Conservation (phyloP, 805 yeast species). For the Candida saitoana region DNA sequence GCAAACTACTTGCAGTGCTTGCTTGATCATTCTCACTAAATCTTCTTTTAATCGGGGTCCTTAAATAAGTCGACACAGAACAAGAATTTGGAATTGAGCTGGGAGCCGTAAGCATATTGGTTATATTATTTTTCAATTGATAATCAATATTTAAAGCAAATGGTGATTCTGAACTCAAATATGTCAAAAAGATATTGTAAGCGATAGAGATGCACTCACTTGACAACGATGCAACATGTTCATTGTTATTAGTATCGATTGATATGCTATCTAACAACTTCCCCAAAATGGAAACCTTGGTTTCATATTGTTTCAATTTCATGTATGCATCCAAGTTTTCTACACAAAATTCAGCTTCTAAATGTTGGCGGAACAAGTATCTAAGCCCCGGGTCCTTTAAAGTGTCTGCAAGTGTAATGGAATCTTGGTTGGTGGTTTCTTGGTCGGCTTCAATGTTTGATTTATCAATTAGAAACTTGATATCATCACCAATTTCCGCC, state of each 20-base stretch:
- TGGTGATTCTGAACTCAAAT: conserved; percentile 63
- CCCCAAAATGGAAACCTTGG: conserved; percentile 41
- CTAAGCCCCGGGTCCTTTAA: conserved; percentile 74
- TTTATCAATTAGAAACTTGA: conserved; percentile 2
- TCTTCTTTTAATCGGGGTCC: conserved; percentile 9
- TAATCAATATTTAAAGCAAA: conserved; percentile 68
- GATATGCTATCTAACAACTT: conserved; percentile 10
- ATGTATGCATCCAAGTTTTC: conserved; percentile 75
- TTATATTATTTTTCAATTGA: conserved; percentile 41
- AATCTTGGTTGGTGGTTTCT: neutral
- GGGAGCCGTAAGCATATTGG: conserved; percentile 17
- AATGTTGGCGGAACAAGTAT: conserved; percentile 60
- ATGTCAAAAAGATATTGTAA: conserved; percentile 62
- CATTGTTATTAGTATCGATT: neutral
- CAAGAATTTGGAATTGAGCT: conserved; percentile 3
- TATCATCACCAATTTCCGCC: conserved; percentile 2
- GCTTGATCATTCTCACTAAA: neutral
- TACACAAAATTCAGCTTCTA: conserved; percentile 60
- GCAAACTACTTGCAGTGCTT: neutral
- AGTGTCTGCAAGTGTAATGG: conserved; percentile 33
- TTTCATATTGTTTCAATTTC: conserved; percentile 52
- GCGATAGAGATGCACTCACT: conserved; percentile 58
- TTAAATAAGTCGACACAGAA: conserved; percentile 3
- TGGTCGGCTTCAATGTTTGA: neutral
- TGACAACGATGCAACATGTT: conserved; percentile 25